Percentiles rank a stretch among this genome's conserved stretches.
Conservation (phyloP, 139 green algal species). For the Ettlia oleoabundans region DNA sequence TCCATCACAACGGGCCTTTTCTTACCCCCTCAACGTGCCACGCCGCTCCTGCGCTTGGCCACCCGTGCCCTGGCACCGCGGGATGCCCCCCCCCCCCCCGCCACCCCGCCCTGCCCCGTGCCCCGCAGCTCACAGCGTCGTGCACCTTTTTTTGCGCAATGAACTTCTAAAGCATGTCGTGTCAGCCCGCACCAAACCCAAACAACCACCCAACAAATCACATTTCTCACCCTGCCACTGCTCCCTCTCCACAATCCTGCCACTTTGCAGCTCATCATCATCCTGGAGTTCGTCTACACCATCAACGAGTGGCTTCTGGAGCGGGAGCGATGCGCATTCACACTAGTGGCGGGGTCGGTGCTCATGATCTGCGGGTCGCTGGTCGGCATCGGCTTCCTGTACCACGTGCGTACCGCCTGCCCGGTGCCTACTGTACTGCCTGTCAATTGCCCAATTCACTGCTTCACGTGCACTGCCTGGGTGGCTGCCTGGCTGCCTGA, state of each 20-base stretch:
- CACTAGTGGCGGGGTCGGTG: slow-evolving; percentile 54
- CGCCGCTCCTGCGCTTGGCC: no score
- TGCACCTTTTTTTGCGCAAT: no score
- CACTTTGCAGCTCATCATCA: slow-evolving; percentile 64
- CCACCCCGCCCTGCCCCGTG: neutral
- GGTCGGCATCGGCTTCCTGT: slow-evolving; percentile 67
- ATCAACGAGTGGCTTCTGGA: slow-evolving; percentile 67
- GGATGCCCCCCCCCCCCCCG: neutral
- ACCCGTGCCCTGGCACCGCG: no score
- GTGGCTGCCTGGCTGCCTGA: neutral
- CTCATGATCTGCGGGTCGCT: slow-evolving; percentile 57
- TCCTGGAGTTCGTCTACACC: slow-evolving; percentile 79
- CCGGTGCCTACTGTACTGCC: neutral
- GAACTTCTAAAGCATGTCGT: no score
- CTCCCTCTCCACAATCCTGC: neutral
- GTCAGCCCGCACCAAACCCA: no score
- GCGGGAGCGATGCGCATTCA: slow-evolving; percentile 38
- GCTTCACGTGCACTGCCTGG: neutral
- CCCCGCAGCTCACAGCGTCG: no score
- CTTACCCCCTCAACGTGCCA: no score
- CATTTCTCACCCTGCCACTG: no score
- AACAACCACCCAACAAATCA: no score
- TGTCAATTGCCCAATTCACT: no score
- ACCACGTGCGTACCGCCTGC: slow-evolving; percentile 37
- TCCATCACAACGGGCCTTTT: neutral